Percentiles rank a stretch among this genome's conserved stretches.
These are phyloP conservation scores for Boletus rex-veris DNA, from an alignment of 768 basidiomycete species.

Conservation along the genomic window DNA sequence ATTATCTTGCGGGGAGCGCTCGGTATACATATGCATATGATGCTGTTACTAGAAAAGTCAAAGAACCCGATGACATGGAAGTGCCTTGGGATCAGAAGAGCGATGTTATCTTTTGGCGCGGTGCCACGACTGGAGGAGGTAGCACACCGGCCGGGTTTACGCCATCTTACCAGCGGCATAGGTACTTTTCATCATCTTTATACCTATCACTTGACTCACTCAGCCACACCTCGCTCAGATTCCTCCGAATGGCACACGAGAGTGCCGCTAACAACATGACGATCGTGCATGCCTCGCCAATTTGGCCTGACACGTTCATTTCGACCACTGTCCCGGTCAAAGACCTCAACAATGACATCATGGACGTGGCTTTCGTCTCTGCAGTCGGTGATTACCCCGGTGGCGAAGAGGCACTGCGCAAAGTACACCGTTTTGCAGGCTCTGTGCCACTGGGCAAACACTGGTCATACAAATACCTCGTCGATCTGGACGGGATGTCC, in stretches of 20 bases:
- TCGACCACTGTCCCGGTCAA: slow-evolving; percentile 58
- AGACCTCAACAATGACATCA: slow-evolving; percentile 70
- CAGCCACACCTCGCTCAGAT: slow-evolving; percentile 31
- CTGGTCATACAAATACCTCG: slow-evolving; percentile 90
- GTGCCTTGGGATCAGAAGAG: slow-evolving; percentile 84
- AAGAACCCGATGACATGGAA: slow-evolving; percentile 83
- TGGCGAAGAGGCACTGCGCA: slow-evolving; percentile 61
- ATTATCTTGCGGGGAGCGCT: slow-evolving; percentile 82
- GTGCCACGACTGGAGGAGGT: slow-evolving; percentile 94
- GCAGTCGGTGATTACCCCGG: slow-evolving; percentile 75
- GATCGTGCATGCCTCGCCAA: slow-evolving; percentile 70
- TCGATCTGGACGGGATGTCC: slow-evolving; percentile 96
- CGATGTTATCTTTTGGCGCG: slow-evolving; percentile 92
- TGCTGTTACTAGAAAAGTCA: slow-evolving; percentile 58
- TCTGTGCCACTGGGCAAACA: slow-evolving; percentile 79
- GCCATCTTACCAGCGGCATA: slow-evolving; percentile 81
- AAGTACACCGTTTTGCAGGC: slow-evolving; percentile 65
- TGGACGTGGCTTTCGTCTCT: slow-evolving; percentile 87
- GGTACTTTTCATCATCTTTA: slow-evolving; percentile 39
- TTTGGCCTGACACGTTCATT: slow-evolving; percentile 51
- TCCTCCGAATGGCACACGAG: slow-evolving; percentile 76
- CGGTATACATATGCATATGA: slow-evolving; percentile 93
- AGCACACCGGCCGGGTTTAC: slow-evolving; percentile 82
- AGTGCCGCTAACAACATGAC: slow-evolving; percentile 46
- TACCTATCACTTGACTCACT: slow-evolving; percentile 1